A percentile compares a stretch with the other conserved stretches of the same genome.
Conservation (phyloP, 192 early-diverging fungal species). For the Coemansia sp. region DNA sequence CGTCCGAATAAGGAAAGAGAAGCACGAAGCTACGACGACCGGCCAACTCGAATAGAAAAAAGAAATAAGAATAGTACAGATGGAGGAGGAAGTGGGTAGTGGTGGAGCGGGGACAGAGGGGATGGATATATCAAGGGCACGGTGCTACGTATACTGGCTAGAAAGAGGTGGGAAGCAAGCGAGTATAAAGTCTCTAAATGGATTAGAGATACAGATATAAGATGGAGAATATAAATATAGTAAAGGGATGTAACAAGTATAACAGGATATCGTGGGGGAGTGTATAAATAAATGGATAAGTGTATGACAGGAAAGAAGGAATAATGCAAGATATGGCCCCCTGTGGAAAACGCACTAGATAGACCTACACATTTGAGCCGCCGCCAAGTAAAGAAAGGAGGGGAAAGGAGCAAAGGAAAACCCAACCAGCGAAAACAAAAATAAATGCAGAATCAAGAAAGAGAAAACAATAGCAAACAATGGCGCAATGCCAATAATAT, state of each 20-base stretch:
- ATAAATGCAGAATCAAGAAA: neutral
- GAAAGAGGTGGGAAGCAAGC: conserved; percentile 3
- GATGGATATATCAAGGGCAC: too few species aligned
- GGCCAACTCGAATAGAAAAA: neutral
- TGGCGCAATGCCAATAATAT: conserved; percentile 5
- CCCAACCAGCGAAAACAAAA: neutral
- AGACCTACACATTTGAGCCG: neutral
- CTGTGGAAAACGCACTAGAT: neutral
- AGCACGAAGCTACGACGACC: neutral
- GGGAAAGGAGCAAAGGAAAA: neutral
- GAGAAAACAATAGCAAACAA: conserved; percentile 11
- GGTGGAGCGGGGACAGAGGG: too few species aligned
- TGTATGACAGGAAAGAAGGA: conserved; percentile 11
- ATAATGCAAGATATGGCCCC: neutral
- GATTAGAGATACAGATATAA: conserved; percentile 3
- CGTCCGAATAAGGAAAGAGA: conserved; percentile 6
- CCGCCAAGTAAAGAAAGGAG: neutral
- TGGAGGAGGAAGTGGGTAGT: neutral
- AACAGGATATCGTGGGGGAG: neutral
- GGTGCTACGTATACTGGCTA: neutral
- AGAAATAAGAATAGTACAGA: conserved; percentile 6
- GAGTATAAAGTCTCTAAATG: conserved; percentile 3
- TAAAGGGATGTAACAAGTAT: neutral
- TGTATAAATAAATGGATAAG: conserved; percentile 4
- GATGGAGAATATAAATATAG: conserved; percentile 8